A percentile compares a stretch with the other conserved stretches of the same genome.
Evolutionary conservation across 1,139 yeast species (phyloP).

Genomic region (Zygosaccharomyces sapae): DNA sequence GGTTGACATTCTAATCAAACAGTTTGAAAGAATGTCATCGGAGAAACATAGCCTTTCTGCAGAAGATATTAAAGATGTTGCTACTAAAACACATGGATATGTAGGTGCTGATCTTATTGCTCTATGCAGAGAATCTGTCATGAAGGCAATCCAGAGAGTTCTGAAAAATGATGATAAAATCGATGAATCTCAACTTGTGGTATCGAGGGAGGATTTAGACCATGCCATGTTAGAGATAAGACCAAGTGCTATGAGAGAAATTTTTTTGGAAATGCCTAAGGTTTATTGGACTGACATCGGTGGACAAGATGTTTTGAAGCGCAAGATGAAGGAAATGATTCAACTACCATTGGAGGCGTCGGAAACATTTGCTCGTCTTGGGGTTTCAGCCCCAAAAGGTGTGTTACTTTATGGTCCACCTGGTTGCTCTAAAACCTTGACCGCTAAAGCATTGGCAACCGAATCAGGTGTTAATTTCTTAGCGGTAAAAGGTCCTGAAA

Average conservation of each 20-base stretch:
- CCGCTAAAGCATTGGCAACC: conserved; percentile 92
- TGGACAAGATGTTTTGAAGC: conserved; percentile 81
- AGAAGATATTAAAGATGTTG: conserved; percentile 54
- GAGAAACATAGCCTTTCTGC: conserved; percentile 51
- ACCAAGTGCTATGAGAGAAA: conserved; percentile 97
- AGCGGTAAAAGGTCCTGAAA: conserved; percentile 94
- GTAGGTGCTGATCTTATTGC: conserved; percentile 91
- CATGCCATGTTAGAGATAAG: conserved; percentile 70
- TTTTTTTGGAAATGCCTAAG: conserved; percentile 88
- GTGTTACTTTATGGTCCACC: conserved; percentile 92
- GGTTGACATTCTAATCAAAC: conserved; percentile 56
- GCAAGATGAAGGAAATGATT: conserved; percentile 79
- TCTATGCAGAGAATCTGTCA: conserved; percentile 79
- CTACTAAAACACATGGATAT: conserved; percentile 68
- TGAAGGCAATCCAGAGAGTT: conserved; percentile 72
- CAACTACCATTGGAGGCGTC: conserved; percentile 87
- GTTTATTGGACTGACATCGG: conserved; percentile 95
- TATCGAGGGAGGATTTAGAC: conserved; percentile 52
- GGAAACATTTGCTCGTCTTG: conserved; percentile 68
- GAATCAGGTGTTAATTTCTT: conserved; percentile 89
- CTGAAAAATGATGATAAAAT: conserved; percentile 35
- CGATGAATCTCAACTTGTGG: conserved; percentile 39
- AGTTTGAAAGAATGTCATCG: conserved; percentile 54
- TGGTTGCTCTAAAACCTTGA: conserved; percentile 90
- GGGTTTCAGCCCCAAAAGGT: conserved; percentile 89